phyloP scores from a whole-genome alignment of 2,329 filamentous ascomycete genomes.

The Ceratocystis eucalypticola region DNA sequence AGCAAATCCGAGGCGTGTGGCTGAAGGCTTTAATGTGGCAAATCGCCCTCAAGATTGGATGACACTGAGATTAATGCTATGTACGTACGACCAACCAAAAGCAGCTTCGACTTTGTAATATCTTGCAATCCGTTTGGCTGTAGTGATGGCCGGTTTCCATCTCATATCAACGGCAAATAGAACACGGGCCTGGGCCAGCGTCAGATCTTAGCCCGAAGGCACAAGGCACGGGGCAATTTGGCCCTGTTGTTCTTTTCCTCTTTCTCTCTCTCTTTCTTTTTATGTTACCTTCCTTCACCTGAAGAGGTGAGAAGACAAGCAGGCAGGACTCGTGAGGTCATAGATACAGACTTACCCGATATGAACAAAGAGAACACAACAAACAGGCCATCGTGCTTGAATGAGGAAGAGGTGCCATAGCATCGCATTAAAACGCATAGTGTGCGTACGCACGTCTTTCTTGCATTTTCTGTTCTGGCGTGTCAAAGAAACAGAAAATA shows the following conservation, averaged over 20 bases:
- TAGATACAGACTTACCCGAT: background rate
- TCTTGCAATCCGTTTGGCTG: background rate
- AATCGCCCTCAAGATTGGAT: background rate
- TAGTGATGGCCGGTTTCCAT: background rate
- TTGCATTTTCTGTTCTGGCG: background rate
- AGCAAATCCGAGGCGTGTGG: background rate
- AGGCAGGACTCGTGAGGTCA: background rate
- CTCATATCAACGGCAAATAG: constrained; percentile 8
- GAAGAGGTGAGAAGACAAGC: background rate
- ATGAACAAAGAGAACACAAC: background rate
- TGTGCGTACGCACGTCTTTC: background rate
- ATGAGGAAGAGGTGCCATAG: background rate
- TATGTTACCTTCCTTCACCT: background rate
- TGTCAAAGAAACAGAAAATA: background rate
- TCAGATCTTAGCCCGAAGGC: background rate
- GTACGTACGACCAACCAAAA: background rate
- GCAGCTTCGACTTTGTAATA: too few species aligned
- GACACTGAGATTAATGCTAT: background rate
- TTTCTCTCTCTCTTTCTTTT: background rate
- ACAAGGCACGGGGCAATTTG: background rate
- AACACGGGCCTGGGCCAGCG: background rate
- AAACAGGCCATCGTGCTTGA: background rate
- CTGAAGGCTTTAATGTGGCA: background rate
- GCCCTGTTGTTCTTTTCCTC: background rate
- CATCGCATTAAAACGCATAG: background rate